Evolutionary conservation across 768 basidiomycete species (phyloP).

Genomic region (Hygrophoropsis aurantiaca): DNA sequence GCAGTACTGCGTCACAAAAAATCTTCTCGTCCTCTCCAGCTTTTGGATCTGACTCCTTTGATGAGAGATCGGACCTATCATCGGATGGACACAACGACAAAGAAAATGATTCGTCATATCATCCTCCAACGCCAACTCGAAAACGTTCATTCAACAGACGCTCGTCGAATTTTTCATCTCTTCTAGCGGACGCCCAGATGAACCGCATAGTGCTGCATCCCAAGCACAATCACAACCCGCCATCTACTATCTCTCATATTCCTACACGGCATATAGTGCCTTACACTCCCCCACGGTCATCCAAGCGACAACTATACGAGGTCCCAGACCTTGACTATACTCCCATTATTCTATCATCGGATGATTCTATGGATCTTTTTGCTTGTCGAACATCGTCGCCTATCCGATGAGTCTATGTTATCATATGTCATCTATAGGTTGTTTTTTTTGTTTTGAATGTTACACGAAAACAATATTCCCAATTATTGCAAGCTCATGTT

Average conservation of each 20-base stretch:
- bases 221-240: constrained; percentile 2
- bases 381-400: constrained; percentile 34
- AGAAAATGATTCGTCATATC: constrained; percentile 16
- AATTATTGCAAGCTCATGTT: too few relatives aligned
- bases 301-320: background rate
- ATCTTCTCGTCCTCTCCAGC: constrained; percentile 8
- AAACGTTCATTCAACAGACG: constrained; percentile 14
- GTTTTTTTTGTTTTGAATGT: too few relatives aligned
- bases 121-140: constrained; percentile 4
- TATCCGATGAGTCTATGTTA: constrained; percentile 9
- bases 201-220: constrained; percentile 36
- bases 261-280: constrained; percentile 10
- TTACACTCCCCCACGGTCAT: background rate
- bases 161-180: constrained; percentile 35
- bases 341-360: constrained; percentile 32
- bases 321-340: background rate
- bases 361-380: constrained; percentile 53
- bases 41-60: constrained; percentile 13
- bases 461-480: too few relatives aligned
- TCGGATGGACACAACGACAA: constrained; percentile 19
- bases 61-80: constrained; percentile 13
- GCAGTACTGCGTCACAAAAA: background rate
- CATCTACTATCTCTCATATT: background rate
- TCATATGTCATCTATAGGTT: too few relatives aligned
- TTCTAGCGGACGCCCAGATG: constrained; percentile 40